These are phyloP conservation scores for Nakazawaea anatomiae DNA, from an alignment of 805 yeast genomes.

Conservation along the genomic window DNA sequence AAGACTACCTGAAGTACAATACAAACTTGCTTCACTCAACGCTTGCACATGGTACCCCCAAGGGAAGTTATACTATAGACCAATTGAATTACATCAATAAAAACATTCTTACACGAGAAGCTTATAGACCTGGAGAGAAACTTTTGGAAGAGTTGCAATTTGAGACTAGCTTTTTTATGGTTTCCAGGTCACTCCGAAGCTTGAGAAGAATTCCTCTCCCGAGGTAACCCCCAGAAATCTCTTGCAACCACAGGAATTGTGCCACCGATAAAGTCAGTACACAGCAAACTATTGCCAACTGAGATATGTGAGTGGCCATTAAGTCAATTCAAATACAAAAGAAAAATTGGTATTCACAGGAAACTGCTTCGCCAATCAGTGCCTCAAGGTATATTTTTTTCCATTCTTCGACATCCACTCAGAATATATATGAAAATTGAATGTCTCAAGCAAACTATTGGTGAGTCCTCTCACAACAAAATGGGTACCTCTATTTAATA, in stretches of 20 bases:
- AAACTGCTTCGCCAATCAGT: too few species aligned
- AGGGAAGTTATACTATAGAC: background rate
- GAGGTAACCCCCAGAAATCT: background rate
- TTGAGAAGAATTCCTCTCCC: conserved; percentile 2
- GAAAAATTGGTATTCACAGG: too few species aligned
- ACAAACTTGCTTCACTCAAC: background rate
- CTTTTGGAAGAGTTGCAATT: conserved; percentile 1
- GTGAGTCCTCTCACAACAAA: too few species aligned
- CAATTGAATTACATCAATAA: background rate
- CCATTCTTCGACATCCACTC: too few species aligned
- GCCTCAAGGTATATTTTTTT: too few species aligned
- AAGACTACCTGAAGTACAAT: background rate
- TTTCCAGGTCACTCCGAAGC: background rate
- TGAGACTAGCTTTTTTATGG: background rate
- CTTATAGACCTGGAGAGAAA: background rate
- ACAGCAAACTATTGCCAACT: too few species aligned
- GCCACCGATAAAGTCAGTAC: background rate
- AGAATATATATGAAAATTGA: too few species aligned
- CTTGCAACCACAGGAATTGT: background rate
- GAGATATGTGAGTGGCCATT: too few species aligned
- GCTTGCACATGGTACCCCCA: background rate
- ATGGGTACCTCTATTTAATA: too few species aligned
- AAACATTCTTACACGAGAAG: background rate
- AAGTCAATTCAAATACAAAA: too few species aligned
- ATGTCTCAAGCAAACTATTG: too few species aligned